Conservation (phyloP, 2,329 filamentous ascomycete genomes). For the Pseudodiploospora longispora region DNA sequence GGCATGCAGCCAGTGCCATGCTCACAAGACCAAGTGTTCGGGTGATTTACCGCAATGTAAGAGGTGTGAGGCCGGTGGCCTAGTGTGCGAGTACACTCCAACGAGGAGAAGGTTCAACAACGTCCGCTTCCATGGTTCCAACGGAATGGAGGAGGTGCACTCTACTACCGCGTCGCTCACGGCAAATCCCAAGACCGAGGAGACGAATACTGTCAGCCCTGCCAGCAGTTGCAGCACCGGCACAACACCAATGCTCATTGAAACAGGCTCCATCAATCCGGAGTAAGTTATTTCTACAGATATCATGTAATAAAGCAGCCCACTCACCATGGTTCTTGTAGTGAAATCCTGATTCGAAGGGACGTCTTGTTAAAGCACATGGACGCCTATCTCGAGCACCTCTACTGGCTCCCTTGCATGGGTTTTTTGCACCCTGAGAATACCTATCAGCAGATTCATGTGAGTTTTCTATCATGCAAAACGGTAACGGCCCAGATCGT, state of each 20-base stretch:
- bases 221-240: constrained; percentile 6
- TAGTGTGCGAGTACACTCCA: constrained; percentile 32
- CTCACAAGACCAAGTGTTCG: constrained; percentile 36
- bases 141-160: constrained; percentile 3
- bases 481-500: background rate
- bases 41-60: constrained; percentile 32
- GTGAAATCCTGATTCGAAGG: constrained; percentile 25
- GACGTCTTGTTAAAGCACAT: constrained; percentile 29
- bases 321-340: constrained; percentile 7
- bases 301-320: background rate
- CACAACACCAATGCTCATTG: constrained; percentile 14
- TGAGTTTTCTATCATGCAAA: constrained; percentile 7
- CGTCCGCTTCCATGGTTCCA: constrained; percentile 17
- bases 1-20: constrained; percentile 33
- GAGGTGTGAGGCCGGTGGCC: constrained; percentile 25
- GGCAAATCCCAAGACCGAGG: constrained; percentile 7
- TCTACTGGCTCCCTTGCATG: constrained; percentile 31
- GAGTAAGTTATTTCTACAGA: constrained; percentile 18
- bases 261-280: constrained; percentile 16
- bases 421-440: constrained; percentile 29
- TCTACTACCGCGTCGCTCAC: constrained; percentile 2
- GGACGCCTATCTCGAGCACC: constrained; percentile 30
- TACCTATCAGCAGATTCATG: constrained; percentile 27
- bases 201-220: constrained; percentile 12
- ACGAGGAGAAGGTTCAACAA: constrained; percentile 31